Base-by-base conservation (phyloP, 2,329 filamentous ascomycete species). In the Curvularia verruculosa region DNA sequence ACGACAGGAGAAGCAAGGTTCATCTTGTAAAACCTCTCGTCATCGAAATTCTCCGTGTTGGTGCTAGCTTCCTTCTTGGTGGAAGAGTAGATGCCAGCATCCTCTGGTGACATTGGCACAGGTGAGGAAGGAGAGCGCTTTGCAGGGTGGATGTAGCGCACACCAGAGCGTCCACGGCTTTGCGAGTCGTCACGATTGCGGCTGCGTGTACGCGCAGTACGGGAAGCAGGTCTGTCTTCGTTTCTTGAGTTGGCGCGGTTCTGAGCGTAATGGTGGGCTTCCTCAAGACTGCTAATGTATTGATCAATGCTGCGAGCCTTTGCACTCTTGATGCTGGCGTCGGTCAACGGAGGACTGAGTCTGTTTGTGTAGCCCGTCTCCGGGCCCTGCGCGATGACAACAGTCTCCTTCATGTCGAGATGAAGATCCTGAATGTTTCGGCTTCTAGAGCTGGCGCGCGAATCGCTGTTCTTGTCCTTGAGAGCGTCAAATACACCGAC, bases 51-150 rank as follows among this genome's bases (percentile, higher is more conserved):
- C 10, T 82, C 83, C 7, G 78, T 74, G 58, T 77, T 80, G 5
- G 74, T 71, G 13, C 60, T 63, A n/a, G 67, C 66, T 48, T 74
- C 76, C 46, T 78, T 77, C 58, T 80, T 81, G 43, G 73, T 70
- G 26, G 48, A 77, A 70, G 58, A 91, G 74, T 73, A 73, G 12
- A 80, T 69, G 3, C 77, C 78, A 18, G 80, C 77, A 68, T 97
- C 92, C 67, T 96, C 91, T 0, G 92, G 92, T 3, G 93, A 96
- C 93, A 97, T 97, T 3, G 93, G 92, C 1, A 96, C 84, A 0
- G 94, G 94, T 0, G 94, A 97, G 1, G 92, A 96, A 0, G 94
- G 94, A 1, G 94, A 97, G 21, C 90, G 84, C 77, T 96, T 96
- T 12, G 87, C 85, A 18, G 89, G 86, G 70, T 87, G 89, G 60